Evolutionary conservation across 352 stramenopile genomes (phyloP), one percentile per base, ranked within the genome.

Genomic region (Peronosclerospora sorghi): DNA sequence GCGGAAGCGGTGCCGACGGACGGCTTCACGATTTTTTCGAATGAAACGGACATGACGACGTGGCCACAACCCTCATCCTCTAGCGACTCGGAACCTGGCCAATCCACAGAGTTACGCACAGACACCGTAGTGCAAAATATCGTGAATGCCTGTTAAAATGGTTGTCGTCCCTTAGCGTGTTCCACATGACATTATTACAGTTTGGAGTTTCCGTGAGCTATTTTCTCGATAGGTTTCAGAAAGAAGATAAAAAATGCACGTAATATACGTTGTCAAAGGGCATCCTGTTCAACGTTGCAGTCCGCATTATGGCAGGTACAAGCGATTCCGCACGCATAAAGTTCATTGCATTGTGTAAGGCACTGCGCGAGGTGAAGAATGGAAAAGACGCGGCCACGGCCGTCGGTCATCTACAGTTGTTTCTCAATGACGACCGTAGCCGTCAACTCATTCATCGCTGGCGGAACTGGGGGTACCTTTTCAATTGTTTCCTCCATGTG

Each of bases 391-490:
- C 64, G 13, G 15, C 15, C 0, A 27, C 35, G 1, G 50, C 62
- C 19, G 42, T 86, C 7, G 40, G 56, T 4, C 42, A 75, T 18
- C 29, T 73, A 15, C 66, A 83, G 56, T 35, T 14, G 10, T 86
- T 85, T 34, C 45, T 91, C 36, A 54, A 45, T 20, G 60, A 77
- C 37, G 54, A 80, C n/a, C 42, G 41, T 27, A 57, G 49, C 24
- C 73, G 73, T 14, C 55, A 69, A 34, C 56, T 68, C 29, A 61
- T 91, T 32, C 75, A 84, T 51, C 76, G 75, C 39, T 91, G 75
- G 78, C 67, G 67, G 39, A 65, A 54, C 8, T 91, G 78, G 78
- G 73, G 73, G 4, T 62, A 71, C 37, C 34, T 88, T 21, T 52
- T 88, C 23, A 63, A 56, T 6, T 65, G 46, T 28, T 32, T 85